Evolutionary conservation across 208 protist species (phyloP), one percentile per base, ranked within the genome.

Genomic region (Acanthamoeba lenticulata): DNA sequence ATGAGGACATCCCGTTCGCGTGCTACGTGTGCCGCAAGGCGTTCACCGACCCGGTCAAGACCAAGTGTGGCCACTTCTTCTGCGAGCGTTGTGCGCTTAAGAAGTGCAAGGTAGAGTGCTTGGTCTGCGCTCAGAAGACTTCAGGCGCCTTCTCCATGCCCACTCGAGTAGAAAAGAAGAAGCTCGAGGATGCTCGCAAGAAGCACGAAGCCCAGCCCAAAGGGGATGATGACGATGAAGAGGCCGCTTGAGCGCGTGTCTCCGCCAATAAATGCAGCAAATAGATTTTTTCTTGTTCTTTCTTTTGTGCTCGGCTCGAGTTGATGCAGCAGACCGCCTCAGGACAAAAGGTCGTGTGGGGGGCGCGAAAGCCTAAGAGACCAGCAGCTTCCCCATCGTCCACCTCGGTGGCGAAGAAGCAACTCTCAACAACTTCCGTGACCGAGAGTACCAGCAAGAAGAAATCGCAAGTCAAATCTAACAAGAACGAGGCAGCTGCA

Each of bases 21-120:
- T 98, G 98, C 89, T 95, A 95, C 79, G 97, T 98, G 40, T 98
- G 98, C 95, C 94, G 96, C 17, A 83, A 97, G 85, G 67, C 60
- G 19, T 98, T 98, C 90, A 94, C 38, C 2, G 86, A 97, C 69
- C 97, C 97, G 2, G 96, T 98, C 32, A 94, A 97, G 38, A 98
- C 98, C 13, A 79, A 90, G 85, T 98, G 97, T 92, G 93, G 95
- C 47, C 98, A 98, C 88, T 98, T 97, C 92, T 98, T 98, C 72
- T 98, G 97, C 94, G 95, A 98, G 93, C 45, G 55, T 21, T 98
- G 97, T 94, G 97, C 97, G 17, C 62, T 98, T 6, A 69, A 92
- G 4, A 77, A 77, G 67, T 77, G 67, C 67, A 77, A 77, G 36
- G 29, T 9, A 24, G 67, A 77, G 32, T 77, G 67, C 19, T 2